Evolutionary conservation across 345 rosid genomes (phyloP).

Genomic region (Euphorbia tirucalli): DNA sequence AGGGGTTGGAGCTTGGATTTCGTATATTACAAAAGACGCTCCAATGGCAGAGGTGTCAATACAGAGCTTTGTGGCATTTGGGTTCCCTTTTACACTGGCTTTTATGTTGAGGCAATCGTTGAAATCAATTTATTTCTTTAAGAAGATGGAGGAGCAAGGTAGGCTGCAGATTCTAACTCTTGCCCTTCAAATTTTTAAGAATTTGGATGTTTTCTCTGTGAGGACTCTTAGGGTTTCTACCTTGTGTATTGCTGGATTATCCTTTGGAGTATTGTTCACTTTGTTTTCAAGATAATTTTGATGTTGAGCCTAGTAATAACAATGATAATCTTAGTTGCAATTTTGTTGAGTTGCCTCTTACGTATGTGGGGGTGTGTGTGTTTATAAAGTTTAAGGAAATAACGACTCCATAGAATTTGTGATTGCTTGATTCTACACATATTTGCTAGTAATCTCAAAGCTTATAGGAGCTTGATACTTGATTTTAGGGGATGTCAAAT

Average conservation of each 20-base stretch:
- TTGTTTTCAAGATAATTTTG: slow-evolving; percentile 36
- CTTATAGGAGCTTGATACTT: too few species aligned
- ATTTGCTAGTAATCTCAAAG: background rate
- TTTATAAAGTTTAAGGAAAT: too few species aligned
- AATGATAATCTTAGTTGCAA: background rate
- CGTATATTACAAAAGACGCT: slow-evolving; percentile 41
- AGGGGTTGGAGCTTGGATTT: slow-evolving; percentile 63
- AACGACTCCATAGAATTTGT: background rate
- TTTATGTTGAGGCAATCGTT: slow-evolving; percentile 71
- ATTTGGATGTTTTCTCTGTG: slow-evolving; percentile 56
- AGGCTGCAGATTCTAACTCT: slow-evolving; percentile 85
- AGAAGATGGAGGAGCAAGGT: slow-evolving; percentile 85
- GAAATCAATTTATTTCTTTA: slow-evolving; percentile 83
- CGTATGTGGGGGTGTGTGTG: too few species aligned
- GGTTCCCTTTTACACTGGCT: slow-evolving; percentile 77
- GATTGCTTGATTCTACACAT: background rate
- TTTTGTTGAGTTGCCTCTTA: background rate
- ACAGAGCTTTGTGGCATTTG: slow-evolving; percentile 68
- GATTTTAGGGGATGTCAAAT: too few species aligned
- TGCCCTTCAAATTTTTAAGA: slow-evolving; percentile 71
- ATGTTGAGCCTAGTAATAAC: background rate
- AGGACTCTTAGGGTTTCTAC: slow-evolving; percentile 55
- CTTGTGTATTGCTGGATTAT: slow-evolving; percentile 50
- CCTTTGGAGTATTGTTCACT: slow-evolving; percentile 43
- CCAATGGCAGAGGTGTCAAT: slow-evolving; percentile 54